Evolutionary conservation across 352 stramenopile genomes (phyloP), one percentile per base, ranked within the genome.

Genomic region (Globisporangium cystogenes): DNA sequence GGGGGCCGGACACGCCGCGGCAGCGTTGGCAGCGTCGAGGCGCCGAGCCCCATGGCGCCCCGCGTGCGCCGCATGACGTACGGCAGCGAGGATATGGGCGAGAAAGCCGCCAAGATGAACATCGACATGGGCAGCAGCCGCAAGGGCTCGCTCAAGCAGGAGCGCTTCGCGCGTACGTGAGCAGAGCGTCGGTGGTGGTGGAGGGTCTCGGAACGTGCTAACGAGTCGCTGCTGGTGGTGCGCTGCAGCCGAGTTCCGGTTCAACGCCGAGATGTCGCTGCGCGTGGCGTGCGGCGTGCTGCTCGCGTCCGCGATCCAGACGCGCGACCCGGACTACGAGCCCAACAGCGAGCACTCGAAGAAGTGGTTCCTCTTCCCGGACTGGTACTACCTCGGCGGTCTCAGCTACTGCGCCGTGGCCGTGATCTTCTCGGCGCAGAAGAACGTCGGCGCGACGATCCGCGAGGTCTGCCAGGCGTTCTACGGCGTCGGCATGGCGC

Each of bases 381-480:
- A 76, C 11, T 90, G 75, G 74, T 85, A 80, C 58, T 80, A 76
- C 42, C 53, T 72, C 37, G 80, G 80, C 43, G 80, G 80, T 63
- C 63, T 91, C 18, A 89, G 77, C 55, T 92, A 92, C 61, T 86
- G 80, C 41, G 81, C 78, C 12, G 71, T 86, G 20, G 77, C 78
- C 29, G 77, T 87, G 14, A 87, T 91, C 43, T 91, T 90, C 56
- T 84, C 76, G n/a, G 67, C 78, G 8, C 67, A 74, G 18, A 86
- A 85, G 56, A 91, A 87, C 52, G 67, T 88, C 5, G 81, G 81
- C 27, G 77, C 68, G 4, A 91, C 78, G 20, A 66, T 87, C 18
- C 80, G 65, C 24, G 64, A 87, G 39, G 70, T 91, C 20, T 91
- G 69, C 48, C 81, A 91, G 55, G 71, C 80, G 18, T 86, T 91